Base-by-base conservation (phyloP, 768 basidiomycete species). In the Lepiota venenata region DNA sequence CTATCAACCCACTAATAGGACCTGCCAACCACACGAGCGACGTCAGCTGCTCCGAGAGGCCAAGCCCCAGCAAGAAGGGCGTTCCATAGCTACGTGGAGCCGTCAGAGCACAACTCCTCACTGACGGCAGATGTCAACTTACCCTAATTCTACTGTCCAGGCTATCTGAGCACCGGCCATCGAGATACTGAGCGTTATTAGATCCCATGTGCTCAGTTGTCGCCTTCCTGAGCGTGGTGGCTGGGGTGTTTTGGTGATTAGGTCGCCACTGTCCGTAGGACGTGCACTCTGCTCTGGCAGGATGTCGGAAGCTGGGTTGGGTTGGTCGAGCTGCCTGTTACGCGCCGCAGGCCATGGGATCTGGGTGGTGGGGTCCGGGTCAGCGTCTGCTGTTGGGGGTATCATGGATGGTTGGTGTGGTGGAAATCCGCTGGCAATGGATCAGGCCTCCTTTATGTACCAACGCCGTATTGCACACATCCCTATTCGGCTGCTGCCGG, bases 121-220 rank as follows among this genome's bases (percentile, higher is more conserved):
- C 45, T 32, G 21, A 29, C 15, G 16, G 6, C 25, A 11, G n/a
- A 10, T 12, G 22, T 44, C 12, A 44, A 71, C 87, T 59, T 63
- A 94, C 93, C 92, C 93, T 21, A 95, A 82, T 65, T 96, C 93
- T 3, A 97, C 88, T 1, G 93, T 96, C 95, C 95, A 98, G 1
- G 92, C 88, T 21, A 98, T 85, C 71, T 97, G 91, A 5, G 90
- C 91, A 14, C 96, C 96, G 41, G 85, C 93, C 90, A 98, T 95
- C 7, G 93, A 91, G 56, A 97, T 81, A 56, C 87, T 91, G 61
- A 93, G 74, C 2, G 88, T 88, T 62, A 92, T 79, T 54, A 93
- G 80, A 66, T 88, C 77, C 86, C 86, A 87, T 66, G 83, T 82
- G 11, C 78, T 68, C 47, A 80, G 58, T 4, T 59, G 68, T 40